These are phyloP conservation scores for Trifolium dubium DNA, from an alignment of 306 rosid species.

Conservation along the genomic window DNA sequence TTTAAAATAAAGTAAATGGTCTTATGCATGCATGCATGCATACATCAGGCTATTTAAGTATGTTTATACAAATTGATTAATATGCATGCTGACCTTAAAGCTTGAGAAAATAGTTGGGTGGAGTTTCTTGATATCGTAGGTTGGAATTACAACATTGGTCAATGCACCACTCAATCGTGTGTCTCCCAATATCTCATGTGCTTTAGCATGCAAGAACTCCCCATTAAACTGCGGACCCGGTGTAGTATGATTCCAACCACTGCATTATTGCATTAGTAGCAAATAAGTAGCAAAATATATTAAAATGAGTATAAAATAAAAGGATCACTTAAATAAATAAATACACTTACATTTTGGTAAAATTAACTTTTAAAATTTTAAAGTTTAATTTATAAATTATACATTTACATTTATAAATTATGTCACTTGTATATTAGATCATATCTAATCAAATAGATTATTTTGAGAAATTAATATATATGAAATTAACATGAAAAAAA, in stretches of 20 bases:
- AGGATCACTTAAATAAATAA: too few species aligned
- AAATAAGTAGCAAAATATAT: not conserved
- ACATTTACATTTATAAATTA: too few species aligned
- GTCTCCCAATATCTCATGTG: not conserved
- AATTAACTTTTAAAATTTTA: too few species aligned
- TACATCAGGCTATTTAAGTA: not conserved
- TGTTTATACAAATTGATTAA: not conserved
- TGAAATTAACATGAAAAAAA: too few species aligned
- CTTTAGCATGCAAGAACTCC: not conserved
- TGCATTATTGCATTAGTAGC: slow-evolving; percentile 2
- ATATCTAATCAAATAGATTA: too few species aligned
- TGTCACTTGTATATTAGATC: too few species aligned
- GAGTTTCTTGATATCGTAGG: slow-evolving; percentile 34
- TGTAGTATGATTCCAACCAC: not conserved
- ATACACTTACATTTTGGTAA: too few species aligned
- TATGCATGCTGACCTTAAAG: slow-evolving; percentile 15
- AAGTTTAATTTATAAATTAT: too few species aligned
- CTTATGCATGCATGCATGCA: too few species aligned
- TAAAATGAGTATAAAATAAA: not conserved
- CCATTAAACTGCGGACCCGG: slow-evolving; percentile 40
- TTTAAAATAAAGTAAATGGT: too few species aligned
- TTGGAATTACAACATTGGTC: slow-evolving; percentile 45
- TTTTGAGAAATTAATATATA: too few species aligned
- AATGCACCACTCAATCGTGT: slow-evolving; percentile 34
- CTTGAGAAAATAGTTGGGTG: slow-evolving; percentile 44